Evolutionary conservation across 495 filamentous ascomycete species (phyloP).

Genomic region (Saxispiralis lemnorum): DNA sequence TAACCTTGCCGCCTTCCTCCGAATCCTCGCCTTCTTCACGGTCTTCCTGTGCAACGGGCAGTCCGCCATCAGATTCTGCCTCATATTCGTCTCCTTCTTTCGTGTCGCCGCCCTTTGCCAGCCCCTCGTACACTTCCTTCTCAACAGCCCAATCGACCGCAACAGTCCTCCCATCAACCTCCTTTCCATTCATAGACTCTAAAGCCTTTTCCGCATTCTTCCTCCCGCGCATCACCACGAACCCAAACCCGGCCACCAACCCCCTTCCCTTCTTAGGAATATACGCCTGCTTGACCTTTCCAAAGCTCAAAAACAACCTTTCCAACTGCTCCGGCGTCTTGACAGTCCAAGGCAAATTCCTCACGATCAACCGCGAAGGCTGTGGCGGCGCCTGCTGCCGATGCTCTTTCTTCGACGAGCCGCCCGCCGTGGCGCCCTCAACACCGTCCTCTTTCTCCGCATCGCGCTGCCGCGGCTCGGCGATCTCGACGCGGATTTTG

Average conservation of each 20-base stretch:
- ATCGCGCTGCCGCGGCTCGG: constrained; percentile 66
- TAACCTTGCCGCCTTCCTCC: constrained; percentile 20
- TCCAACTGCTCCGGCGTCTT: constrained; percentile 64
- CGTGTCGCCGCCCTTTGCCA: constrained; percentile 28
- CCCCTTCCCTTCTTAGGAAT: constrained; percentile 60
- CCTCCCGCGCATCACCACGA: constrained; percentile 69
- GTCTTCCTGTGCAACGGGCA: constrained; percentile 12
- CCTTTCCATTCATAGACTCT: constrained; percentile 67
- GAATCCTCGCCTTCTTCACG: constrained; percentile 17
- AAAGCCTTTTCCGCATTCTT: constrained; percentile 89
- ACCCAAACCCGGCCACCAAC: constrained; percentile 67
- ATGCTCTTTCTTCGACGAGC: too few relatives aligned
- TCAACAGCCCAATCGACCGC: constrained; percentile 97
- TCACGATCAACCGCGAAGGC: constrained; percentile 72
- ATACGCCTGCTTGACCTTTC: constrained; percentile 68
- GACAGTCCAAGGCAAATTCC: constrained; percentile 93
- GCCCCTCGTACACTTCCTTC: constrained; percentile 63
- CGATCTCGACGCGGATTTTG: constrained; percentile 70
- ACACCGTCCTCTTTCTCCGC: constrained; percentile 26
- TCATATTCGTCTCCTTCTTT: constrained; percentile 30
- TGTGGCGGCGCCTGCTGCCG: constrained; percentile 39
- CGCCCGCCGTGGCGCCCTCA: constrained; percentile 12
- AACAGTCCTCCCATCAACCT: constrained; percentile 67
- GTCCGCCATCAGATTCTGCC: constrained; percentile 27
- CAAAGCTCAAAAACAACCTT: constrained; percentile 63